Percentiles rank a stretch among this genome's conserved stretches.
Conservation (phyloP, 257 asterid genomes). For the Nicotiana sylvestris region DNA sequence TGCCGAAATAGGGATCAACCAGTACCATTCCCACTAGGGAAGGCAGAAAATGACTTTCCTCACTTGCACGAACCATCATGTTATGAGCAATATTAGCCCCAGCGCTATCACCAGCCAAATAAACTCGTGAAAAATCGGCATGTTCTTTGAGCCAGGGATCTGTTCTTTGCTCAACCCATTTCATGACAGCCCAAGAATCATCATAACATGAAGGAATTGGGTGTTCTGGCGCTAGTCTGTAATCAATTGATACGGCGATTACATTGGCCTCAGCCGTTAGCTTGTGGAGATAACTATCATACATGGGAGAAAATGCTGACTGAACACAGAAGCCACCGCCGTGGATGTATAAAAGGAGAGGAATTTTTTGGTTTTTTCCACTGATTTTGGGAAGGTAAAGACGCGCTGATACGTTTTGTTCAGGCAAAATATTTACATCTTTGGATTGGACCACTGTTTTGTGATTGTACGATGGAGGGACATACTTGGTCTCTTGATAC, state of each 20-base stretch:
- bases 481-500: constrained; percentile 1
- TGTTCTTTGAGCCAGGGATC: constrained; percentile 57
- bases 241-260: constrained; percentile 56
- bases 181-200: constrained; percentile 46
- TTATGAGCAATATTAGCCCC: constrained; percentile 72
- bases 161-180: constrained; percentile 47
- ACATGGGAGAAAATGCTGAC: constrained; percentile 54
- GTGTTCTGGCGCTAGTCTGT: constrained; percentile 68
- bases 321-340: constrained; percentile 66
- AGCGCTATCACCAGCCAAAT: constrained; percentile 75
- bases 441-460: constrained; percentile 40
- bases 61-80: constrained; percentile 31
- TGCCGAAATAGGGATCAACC: constrained; percentile 67
- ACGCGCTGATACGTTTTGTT: constrained; percentile 38
- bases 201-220: constrained; percentile 63
- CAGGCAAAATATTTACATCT: constrained; percentile 49
- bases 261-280: constrained; percentile 44
- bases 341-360: constrained; percentile 66
- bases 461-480: constrained; percentile 52
- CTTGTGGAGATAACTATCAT: constrained; percentile 37
- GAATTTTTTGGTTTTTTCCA: constrained; percentile 31
- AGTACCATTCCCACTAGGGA: constrained; percentile 42
- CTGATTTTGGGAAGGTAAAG: constrained; percentile 49
- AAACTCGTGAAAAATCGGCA: constrained; percentile 50
- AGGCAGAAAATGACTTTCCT: neutral